Conservation (phyloP, 768 basidiomycete genomes). For the Filobasidium floriforme region DNA sequence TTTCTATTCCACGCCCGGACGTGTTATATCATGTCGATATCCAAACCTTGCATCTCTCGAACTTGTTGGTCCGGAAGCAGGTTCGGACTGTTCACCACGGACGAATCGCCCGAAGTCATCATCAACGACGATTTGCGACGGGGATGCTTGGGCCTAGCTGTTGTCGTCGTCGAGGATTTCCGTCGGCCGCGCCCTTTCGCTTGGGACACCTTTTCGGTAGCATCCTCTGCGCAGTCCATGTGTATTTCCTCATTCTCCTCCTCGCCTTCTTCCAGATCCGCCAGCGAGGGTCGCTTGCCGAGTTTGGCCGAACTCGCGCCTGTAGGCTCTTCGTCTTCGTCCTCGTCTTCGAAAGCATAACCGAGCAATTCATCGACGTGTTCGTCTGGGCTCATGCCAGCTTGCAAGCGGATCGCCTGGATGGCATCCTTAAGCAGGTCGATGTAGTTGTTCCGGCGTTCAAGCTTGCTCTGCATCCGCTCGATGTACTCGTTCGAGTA, state of each 20-base stretch:
- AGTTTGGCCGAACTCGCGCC: constrained; percentile 4
- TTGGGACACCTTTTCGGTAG: neutral
- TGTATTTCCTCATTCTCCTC: neutral
- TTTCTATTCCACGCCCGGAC: neutral
- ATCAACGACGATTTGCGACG: neutral
- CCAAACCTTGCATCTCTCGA: neutral
- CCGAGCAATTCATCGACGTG: constrained; percentile 22
- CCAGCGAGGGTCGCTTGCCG: neutral
- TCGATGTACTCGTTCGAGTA: constrained; percentile 85
- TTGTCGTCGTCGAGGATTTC: neutral
- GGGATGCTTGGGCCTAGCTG: neutral
- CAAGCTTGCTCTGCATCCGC: constrained; percentile 65
- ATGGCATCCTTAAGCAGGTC: constrained; percentile 61
- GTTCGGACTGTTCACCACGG: neutral
- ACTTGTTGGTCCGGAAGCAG: neutral
- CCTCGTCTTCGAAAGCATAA: constrained; percentile 43
- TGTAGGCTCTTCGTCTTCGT: constrained; percentile 42
- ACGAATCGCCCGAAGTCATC: neutral
- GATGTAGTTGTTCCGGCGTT: constrained; percentile 74
- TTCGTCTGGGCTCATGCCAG: constrained; percentile 12
- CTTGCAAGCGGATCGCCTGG: constrained; percentile 50
- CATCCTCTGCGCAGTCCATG: neutral
- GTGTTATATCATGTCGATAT: constrained; percentile 6
- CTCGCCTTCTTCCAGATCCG: neutral
- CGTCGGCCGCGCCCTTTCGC: neutral